A percentile compares a stretch with the other conserved stretches of the same genome.
phyloP scores from a whole-genome alignment of 176 grass and related monocot genomes.

The Poa annua region DNA sequence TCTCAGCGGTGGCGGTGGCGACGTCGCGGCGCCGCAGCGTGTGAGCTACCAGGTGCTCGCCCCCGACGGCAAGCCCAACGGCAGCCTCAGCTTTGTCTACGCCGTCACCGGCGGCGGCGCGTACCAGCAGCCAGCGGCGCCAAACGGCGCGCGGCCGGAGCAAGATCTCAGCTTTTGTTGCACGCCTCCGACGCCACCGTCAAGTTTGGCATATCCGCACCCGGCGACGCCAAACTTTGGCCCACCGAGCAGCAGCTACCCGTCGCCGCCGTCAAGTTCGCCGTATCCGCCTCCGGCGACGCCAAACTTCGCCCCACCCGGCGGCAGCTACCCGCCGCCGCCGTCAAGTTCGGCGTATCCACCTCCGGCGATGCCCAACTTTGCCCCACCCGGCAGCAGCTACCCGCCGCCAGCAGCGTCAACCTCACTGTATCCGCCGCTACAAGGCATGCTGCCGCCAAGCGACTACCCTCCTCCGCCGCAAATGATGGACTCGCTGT shows the following conservation, averaged over 20 bases:
- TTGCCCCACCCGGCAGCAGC: slow-evolving; percentile 30
- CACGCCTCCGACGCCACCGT: neutral
- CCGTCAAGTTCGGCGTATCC: slow-evolving; percentile 17
- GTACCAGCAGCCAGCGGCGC: slow-evolving; percentile 9
- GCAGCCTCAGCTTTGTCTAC: slow-evolving; percentile 56
- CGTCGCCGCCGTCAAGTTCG: neutral
- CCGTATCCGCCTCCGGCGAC: neutral
- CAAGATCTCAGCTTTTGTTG: slow-evolving; percentile 14
- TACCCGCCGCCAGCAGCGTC: slow-evolving; percentile 26
- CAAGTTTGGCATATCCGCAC: neutral
- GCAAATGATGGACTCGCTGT: neutral
- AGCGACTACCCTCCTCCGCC: slow-evolving; percentile 15
- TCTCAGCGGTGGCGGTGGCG: slow-evolving; percentile 16
- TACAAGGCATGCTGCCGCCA: slow-evolving; percentile 32
- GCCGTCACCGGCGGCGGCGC: slow-evolving; percentile 18
- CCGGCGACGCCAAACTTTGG: neutral
- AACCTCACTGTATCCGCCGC: slow-evolving; percentile 35
- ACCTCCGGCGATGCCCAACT: neutral
- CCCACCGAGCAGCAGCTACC: slow-evolving; percentile 37
- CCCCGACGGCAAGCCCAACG: slow-evolving; percentile 65
- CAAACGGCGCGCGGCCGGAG: neutral
- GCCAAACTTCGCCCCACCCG: neutral
- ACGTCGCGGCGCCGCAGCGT: neutral
- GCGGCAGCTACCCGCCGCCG: slow-evolving; percentile 37
- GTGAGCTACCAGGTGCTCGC: slow-evolving; percentile 61